Conservation (phyloP, 441 rosid genomes). For the Populus hybrid region DNA sequence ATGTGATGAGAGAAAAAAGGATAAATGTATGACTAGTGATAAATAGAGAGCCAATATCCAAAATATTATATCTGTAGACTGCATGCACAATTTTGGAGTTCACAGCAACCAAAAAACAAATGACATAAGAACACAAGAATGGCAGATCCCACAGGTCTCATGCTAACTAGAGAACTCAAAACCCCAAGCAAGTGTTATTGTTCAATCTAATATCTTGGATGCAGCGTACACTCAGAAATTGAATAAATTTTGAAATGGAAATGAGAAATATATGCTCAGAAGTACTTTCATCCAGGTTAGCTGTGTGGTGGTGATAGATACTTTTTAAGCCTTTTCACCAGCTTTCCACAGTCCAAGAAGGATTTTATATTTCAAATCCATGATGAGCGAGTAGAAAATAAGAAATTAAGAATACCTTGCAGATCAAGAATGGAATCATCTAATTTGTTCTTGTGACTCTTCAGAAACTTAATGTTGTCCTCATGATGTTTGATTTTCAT, state of each 20-base stretch:
- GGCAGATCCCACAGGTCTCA: background rate
- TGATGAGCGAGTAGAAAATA: background rate
- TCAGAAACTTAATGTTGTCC: slow-evolving; percentile 44
- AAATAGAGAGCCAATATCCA: background rate
- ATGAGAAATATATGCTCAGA: background rate
- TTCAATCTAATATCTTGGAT: background rate
- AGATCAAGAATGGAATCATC: slow-evolving; percentile 59
- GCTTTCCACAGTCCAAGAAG: background rate
- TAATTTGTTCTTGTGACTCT: slow-evolving; percentile 46
- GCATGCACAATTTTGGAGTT: slow-evolving; percentile 4
- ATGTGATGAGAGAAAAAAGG: background rate
- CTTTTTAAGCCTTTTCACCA: background rate
- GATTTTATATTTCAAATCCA: background rate
- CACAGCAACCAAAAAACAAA: background rate
- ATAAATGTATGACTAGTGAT: background rate
- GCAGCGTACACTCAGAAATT: background rate
- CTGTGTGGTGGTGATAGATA: background rate
- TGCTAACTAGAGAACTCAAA: background rate
- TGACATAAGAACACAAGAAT: background rate
- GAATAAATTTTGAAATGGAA: background rate
- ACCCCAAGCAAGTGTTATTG: background rate
- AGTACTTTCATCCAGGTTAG: background rate
- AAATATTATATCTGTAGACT: background rate
- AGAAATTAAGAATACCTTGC: slow-evolving; percentile 49
- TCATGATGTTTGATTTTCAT: slow-evolving; percentile 67